A percentile compares a stretch with the other conserved stretches of the same genome.
Conservation (phyloP, 768 basidiomycete genomes). For the Phlegmacium glaucopus region DNA sequence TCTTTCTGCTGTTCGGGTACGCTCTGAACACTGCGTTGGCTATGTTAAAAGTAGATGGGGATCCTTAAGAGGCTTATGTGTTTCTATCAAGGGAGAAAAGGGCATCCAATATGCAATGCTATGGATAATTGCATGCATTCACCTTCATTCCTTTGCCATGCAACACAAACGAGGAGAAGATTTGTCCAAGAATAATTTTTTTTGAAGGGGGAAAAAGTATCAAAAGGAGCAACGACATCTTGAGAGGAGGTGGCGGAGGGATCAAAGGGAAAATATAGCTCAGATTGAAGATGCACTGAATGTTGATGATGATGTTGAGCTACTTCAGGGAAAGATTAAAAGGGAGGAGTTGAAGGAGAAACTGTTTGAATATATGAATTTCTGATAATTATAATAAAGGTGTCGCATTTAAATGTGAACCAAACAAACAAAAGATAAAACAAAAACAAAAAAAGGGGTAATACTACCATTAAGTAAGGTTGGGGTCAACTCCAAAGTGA, state of each 20-base stretch:
- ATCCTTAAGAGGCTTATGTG: conserved; percentile 21
- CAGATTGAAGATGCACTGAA: conserved; percentile 6
- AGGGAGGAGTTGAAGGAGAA: conserved; percentile 17
- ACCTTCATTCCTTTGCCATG: conserved; percentile 28
- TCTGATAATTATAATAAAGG: not conserved
- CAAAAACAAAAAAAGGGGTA: not conserved
- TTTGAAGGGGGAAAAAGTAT: conserved; percentile 2
- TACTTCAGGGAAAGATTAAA: conserved; percentile 17
- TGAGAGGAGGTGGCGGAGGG: conserved; percentile 3
- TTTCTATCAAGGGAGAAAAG: conserved; percentile 18
- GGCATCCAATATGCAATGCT: conserved; percentile 15
- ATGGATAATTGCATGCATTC: conserved; percentile 29
- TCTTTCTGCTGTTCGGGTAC: conserved; percentile 22
- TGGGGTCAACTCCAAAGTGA: not conserved
- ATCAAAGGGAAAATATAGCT: not conserved
- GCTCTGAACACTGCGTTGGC: conserved; percentile 29
- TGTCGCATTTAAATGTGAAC: not conserved
- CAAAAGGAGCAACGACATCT: not conserved
- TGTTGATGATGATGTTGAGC: conserved; percentile 7
- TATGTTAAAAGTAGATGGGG: conserved; percentile 25
- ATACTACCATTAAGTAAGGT: not conserved
- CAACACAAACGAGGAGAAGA: conserved; percentile 12
- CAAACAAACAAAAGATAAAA: not conserved
- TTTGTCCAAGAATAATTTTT: conserved; percentile 8
- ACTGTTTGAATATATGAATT: conserved; percentile 8